These are phyloP conservation scores for Hemileccinum impolitum DNA, from an alignment of 768 basidiomycete genomes.

Conservation along the genomic window DNA sequence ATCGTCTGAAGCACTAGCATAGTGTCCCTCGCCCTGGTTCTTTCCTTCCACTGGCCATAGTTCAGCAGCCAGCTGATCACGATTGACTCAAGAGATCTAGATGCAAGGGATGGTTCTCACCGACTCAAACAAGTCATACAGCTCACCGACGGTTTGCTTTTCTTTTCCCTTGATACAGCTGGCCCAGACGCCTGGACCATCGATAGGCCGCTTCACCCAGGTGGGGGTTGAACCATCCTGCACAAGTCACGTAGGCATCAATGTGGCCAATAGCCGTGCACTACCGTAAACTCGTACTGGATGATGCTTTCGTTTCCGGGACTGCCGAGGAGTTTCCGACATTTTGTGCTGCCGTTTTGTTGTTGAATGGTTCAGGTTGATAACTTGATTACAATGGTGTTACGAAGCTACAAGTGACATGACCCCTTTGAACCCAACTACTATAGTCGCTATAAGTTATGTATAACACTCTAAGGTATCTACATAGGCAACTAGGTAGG, in stretches of 20 bases:
- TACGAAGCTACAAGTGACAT: no score
- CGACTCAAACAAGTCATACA: constrained; percentile 75
- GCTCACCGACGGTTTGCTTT: constrained; percentile 69
- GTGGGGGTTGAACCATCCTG: constrained; percentile 63
- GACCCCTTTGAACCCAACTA: no score
- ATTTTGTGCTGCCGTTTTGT: neutral
- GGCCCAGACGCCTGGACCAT: constrained; percentile 84
- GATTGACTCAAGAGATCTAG: constrained; percentile 10
- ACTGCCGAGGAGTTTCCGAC: constrained; percentile 18
- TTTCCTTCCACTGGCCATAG: constrained; percentile 56
- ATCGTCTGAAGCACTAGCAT: constrained; percentile 29
- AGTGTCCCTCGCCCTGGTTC: constrained; percentile 22
- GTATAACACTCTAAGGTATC: constrained; percentile 16
- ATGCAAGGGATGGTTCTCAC: constrained; percentile 40
- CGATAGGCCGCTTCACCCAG: constrained; percentile 62
- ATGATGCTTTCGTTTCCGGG: constrained; percentile 48
- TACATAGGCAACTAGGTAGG: constrained; percentile 9
- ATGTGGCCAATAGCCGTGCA: neutral
- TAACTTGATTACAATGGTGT: no score
- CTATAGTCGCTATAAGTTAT: no score
- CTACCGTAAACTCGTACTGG: constrained; percentile 37
- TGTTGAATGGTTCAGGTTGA: no score
- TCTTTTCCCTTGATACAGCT: constrained; percentile 87
- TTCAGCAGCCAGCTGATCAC: constrained; percentile 59
- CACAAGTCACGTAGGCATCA: constrained; percentile 2